phyloP scores from a whole-genome alignment of 345 rosid genomes.

The Salix brachista region DNA sequence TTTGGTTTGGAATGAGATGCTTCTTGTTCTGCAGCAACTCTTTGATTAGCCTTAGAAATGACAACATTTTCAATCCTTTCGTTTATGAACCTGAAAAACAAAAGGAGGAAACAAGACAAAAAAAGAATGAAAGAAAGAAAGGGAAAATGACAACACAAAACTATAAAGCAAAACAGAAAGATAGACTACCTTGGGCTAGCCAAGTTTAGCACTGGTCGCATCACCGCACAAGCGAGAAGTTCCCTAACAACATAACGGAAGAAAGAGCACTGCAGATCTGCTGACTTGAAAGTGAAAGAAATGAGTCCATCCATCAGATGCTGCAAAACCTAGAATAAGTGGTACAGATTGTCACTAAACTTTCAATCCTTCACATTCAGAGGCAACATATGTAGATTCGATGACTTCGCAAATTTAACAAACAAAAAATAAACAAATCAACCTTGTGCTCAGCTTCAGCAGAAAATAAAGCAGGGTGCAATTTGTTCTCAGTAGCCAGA shows the following conservation, averaged over 20 bases:
- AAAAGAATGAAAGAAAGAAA: slow-evolving; percentile 7
- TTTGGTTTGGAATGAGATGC: slow-evolving; percentile 49
- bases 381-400: neutral
- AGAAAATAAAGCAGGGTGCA: slow-evolving; percentile 96
- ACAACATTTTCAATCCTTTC: slow-evolving; percentile 80
- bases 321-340: slow-evolving; percentile 71
- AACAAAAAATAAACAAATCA: slow-evolving; percentile 19
- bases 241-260: slow-evolving; percentile 77
- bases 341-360: slow-evolving; percentile 12
- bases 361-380: neutral
- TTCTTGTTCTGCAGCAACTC: slow-evolving; percentile 42
- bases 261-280: slow-evolving; percentile 80
- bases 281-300: slow-evolving; percentile 70
- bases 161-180: slow-evolving; percentile 7
- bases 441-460: slow-evolving; percentile 96
- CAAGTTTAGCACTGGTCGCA: slow-evolving; percentile 85
- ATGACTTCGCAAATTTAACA: neutral
- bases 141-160: neutral
- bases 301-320: slow-evolving; percentile 82
- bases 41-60: slow-evolving; percentile 58
- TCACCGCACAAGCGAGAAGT: slow-evolving; percentile 91
- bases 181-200: slow-evolving; percentile 73
- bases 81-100: slow-evolving; percentile 68
- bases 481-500: slow-evolving; percentile 69
- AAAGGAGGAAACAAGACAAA: slow-evolving; percentile 13